phyloP scores from a whole-genome alignment of 352 stramenopile genomes.

The Globisporangium paroecandrum region DNA sequence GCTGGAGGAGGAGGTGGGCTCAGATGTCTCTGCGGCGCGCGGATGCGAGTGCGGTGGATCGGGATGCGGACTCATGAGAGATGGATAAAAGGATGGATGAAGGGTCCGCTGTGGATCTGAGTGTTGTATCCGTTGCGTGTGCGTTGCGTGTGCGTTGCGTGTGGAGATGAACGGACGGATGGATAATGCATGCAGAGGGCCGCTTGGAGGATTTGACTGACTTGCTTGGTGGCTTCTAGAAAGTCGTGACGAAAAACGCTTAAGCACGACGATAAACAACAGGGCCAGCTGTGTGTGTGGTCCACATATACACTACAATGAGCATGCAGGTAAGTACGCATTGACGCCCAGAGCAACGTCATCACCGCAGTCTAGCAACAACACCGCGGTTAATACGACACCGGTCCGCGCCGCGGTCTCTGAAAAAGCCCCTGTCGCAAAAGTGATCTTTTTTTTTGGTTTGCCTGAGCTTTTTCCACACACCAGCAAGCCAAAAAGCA shows the following conservation, averaged over 20 bases:
- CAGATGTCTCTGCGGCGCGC: neutral
- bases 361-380: too few species aligned
- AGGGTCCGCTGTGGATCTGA: neutral
- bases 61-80: neutral
- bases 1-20: neutral
- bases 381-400: too few species aligned
- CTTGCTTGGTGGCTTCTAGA: neutral
- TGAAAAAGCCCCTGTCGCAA: too few species aligned
- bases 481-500: neutral
- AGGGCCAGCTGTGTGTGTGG: too few species aligned
- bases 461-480: neutral
- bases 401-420: too few species aligned
- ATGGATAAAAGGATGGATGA: neutral
- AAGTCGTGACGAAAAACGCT: neutral
- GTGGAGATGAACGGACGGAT: neutral
- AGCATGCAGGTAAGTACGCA: too few species aligned
- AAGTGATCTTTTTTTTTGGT: neutral
- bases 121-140: too few species aligned
- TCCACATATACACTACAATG: too few species aligned
- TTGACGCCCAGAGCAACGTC: too few species aligned
- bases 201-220: neutral
- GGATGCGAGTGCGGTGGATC: slow-evolving; percentile 1
- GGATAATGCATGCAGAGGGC: neutral
- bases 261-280: neutral
- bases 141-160: too few species aligned